A percentile compares a stretch with the other conserved stretches of the same genome.
These are phyloP conservation scores for Aspergillus kassunensis DNA, from an alignment of 495 filamentous ascomycete genomes.

Conservation along the genomic window DNA sequence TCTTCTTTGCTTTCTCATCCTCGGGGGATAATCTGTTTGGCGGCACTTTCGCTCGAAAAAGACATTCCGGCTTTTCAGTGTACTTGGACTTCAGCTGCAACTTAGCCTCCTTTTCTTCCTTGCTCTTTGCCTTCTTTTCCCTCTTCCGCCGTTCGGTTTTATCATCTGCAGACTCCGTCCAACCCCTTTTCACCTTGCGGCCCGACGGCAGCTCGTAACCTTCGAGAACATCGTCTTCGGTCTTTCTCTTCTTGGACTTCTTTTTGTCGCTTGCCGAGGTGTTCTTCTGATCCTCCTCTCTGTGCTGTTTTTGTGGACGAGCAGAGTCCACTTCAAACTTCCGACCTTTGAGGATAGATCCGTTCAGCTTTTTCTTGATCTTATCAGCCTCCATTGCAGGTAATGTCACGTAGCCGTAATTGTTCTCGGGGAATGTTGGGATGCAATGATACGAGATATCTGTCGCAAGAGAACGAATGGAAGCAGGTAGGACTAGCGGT, in stretches of 20 bases:
- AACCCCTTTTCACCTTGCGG: slow-evolving; percentile 82
- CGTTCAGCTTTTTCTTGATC: slow-evolving; percentile 89
- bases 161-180: slow-evolving; percentile 63
- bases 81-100: slow-evolving; percentile 67
- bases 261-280: slow-evolving; percentile 19
- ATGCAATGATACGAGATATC: slow-evolving; percentile 81
- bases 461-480: slow-evolving; percentile 60
- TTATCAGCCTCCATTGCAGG: slow-evolving; percentile 79
- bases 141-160: slow-evolving; percentile 48
- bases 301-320: slow-evolving; percentile 50
- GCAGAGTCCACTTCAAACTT: slow-evolving; percentile 84
- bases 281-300: slow-evolving; percentile 34
- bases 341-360: slow-evolving; percentile 73
- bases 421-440: slow-evolving; percentile 81
- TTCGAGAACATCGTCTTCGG: slow-evolving; percentile 56
- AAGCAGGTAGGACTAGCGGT: slow-evolving; percentile 60
- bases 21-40: slow-evolving; percentile 44
- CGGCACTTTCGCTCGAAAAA: slow-evolving; percentile 80
- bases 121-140: slow-evolving; percentile 47
- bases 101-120: slow-evolving; percentile 53
- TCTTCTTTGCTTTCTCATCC: slow-evolving; percentile 41
- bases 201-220: slow-evolving; percentile 69
- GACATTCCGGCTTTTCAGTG: slow-evolving; percentile 68
- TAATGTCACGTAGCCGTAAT: slow-evolving; percentile 84
- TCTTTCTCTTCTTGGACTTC: slow-evolving; percentile 61